A percentile compares a stretch with the other conserved stretches of the same genome.
phyloP scores from a whole-genome alignment of 306 rosid genomes.

The Erythrophleum fordii region DNA sequence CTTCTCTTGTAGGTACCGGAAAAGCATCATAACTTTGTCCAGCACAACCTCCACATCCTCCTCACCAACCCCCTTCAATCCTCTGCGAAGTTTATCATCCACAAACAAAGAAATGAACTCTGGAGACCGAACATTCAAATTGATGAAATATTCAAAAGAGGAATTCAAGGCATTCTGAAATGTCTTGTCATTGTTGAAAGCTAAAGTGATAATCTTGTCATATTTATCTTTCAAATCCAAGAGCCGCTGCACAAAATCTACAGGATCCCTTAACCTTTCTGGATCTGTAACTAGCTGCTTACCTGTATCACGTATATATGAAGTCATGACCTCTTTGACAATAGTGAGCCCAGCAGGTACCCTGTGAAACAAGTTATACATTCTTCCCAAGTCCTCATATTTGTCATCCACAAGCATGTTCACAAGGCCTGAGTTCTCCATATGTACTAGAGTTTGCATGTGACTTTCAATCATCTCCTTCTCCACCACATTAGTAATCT shows the following conservation, averaged over 20 bases:
- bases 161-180: conserved; percentile 68
- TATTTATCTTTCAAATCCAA: conserved; percentile 62
- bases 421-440: conserved; percentile 66
- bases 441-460: conserved; percentile 52
- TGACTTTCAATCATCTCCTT: conserved; percentile 60
- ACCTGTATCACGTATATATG: conserved; percentile 54
- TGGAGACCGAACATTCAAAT: conserved; percentile 63
- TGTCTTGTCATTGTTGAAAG: conserved; percentile 57
- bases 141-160: conserved; percentile 63
- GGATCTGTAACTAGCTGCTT: conserved; percentile 57
- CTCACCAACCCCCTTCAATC: conserved; percentile 60
- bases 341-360: conserved; percentile 53
- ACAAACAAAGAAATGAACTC: conserved; percentile 66
- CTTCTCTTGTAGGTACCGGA: conserved; percentile 64
- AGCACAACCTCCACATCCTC: conserved; percentile 64
- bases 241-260: conserved; percentile 61
- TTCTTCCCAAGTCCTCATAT: conserved; percentile 58
- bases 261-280: conserved; percentile 63
- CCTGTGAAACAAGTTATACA: conserved; percentile 56
- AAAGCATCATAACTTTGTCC: conserved; percentile 71
- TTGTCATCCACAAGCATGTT: conserved; percentile 60
- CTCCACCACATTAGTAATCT: conserved; percentile 57
- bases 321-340: conserved; percentile 59
- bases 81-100: conserved; percentile 64
- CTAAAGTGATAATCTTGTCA: conserved; percentile 48